Base-by-base conservation (phyloP, 345 rosid species). In the Isatis tinctoria region DNA sequence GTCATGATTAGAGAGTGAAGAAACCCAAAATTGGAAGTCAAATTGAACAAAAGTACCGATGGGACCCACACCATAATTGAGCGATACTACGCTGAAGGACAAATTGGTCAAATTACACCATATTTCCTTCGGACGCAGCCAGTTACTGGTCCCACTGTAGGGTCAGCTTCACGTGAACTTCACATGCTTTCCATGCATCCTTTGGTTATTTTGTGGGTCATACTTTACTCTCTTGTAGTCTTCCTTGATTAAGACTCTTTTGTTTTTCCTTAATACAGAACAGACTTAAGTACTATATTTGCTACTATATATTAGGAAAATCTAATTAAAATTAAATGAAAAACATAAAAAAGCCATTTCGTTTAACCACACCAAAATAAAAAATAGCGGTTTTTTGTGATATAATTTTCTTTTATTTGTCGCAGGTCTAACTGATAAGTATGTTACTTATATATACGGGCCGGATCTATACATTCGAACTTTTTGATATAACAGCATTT, bases 121-220 rank as follows among this genome's bases (percentile, higher is more conserved):
- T 20, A 7, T 63, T 64, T 67, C 3, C 26, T 32, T 11, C 60
- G 20, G 70, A 63, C 60, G 27, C 27, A 14, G 32, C n/a, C 32
- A 20, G 9, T 44, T 7, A 7, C 6, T 33, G 35, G 26, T 45
- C 57, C 63, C 18, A 13, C 12, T 0, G 22, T 45, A 24, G 80
- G 75, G 75, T 28, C 80, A 12, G 22, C 6, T 79, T 70, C 90
- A 84, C 82, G 87, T 82, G 90, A 80, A 65, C 17, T 13, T 80
- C 90, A 86, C 87, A 74, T 83, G 89, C 61, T 58, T 63, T 69
- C 4, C 75, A 70, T 70, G 80, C 65, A 10, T 17, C 59, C 8
- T 39, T 39, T 58, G 43, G 60, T 74, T 73, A 39, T 60, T 60
- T 39, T 52, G 0, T 41, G 57, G 74, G 57, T n/a, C 49, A 56